Evolutionary conservation across 1,284 basidiomycete genomes (phyloP).

Genomic region (Ganoderma sinense): DNA sequence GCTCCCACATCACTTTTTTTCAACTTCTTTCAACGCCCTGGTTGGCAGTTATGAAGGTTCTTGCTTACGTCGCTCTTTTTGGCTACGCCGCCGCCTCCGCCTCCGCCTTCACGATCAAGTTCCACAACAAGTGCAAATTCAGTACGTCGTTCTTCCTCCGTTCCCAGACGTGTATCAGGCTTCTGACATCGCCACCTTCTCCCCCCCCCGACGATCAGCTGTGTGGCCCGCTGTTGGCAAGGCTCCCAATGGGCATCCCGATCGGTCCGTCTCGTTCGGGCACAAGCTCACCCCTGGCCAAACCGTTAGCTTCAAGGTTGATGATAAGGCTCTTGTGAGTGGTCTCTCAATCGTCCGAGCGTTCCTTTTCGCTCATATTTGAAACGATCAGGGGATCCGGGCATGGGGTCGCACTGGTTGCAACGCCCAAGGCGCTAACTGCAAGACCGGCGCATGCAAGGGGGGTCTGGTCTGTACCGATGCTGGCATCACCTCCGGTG

Average conservation of each 20-base stretch:
- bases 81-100: slow-evolving; percentile 6
- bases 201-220: background rate
- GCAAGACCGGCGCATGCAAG: slow-evolving; percentile 1
- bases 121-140: slow-evolving; percentile 7
- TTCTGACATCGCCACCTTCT: background rate
- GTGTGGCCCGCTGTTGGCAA: slow-evolving; percentile 7
- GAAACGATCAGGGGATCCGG: background rate
- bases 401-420: slow-evolving; percentile 8
- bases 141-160: background rate
- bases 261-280: background rate
- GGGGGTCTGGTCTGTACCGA: slow-evolving; percentile 6
- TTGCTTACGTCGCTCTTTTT: slow-evolving; percentile 3
- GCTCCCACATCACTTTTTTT: background rate
- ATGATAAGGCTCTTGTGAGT: background rate
- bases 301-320: slow-evolving; percentile 1
- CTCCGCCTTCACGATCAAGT: slow-evolving; percentile 5
- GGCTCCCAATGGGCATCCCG: slow-evolving; percentile 4
- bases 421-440: slow-evolving; percentile 1
- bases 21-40: background rate
- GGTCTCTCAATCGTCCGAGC: too few species aligned
- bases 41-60: background rate
- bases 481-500: slow-evolving; percentile 2
- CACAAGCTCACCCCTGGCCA: slow-evolving; percentile 1
- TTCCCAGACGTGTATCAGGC: too few species aligned
- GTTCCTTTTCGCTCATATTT: background rate